phyloP scores from a whole-genome alignment of 2,329 filamentous ascomycete genomes.

The Xenoacremonium recifei region DNA sequence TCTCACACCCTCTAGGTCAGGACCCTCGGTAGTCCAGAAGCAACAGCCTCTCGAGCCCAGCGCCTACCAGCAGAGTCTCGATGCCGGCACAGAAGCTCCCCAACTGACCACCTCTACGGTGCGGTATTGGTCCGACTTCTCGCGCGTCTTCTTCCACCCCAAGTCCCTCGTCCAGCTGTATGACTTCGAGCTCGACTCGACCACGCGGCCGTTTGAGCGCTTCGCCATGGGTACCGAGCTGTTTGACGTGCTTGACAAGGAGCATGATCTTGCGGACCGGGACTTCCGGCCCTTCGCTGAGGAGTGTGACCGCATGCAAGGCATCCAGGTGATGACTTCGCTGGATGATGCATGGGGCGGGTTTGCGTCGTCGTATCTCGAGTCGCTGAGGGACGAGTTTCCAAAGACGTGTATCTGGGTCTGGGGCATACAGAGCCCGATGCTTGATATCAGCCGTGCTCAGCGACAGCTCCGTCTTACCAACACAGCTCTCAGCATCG shows the following conservation, averaged over 20 bases:
- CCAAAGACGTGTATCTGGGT: conserved; percentile 85
- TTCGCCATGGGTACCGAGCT: conserved; percentile 82
- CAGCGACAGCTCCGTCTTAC: conserved; percentile 55
- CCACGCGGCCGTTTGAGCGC: conserved; percentile 82
- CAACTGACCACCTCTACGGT: conserved; percentile 67
- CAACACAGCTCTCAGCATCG: conserved; percentile 73
- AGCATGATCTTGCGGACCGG: conserved; percentile 86
- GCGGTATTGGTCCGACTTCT: conserved; percentile 97
- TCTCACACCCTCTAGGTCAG: conserved; percentile 51
- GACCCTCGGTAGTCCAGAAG: conserved; percentile 65
- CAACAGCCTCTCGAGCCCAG: conserved; percentile 66
- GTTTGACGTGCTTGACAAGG: conserved; percentile 69
- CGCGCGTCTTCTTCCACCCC: conserved; percentile 88
- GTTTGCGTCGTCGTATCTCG: conserved; percentile 70
- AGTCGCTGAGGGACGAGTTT: conserved; percentile 84
- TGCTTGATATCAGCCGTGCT: conserved; percentile 53
- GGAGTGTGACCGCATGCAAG: conserved; percentile 91
- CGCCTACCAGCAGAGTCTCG: conserved; percentile 76
- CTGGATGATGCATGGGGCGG: conserved; percentile 81
- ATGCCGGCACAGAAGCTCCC: conserved; percentile 66
- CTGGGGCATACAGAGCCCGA: conserved; percentile 73
- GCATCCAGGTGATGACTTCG: conserved; percentile 72
- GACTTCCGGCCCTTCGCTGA: conserved; percentile 86
- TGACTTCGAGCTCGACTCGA: conserved; percentile 81
- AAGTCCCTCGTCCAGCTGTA: conserved; percentile 82